These are phyloP conservation scores for Hysterium pulicare DNA, from an alignment of 2,329 filamentous ascomycete species.

Conservation along the genomic window DNA sequence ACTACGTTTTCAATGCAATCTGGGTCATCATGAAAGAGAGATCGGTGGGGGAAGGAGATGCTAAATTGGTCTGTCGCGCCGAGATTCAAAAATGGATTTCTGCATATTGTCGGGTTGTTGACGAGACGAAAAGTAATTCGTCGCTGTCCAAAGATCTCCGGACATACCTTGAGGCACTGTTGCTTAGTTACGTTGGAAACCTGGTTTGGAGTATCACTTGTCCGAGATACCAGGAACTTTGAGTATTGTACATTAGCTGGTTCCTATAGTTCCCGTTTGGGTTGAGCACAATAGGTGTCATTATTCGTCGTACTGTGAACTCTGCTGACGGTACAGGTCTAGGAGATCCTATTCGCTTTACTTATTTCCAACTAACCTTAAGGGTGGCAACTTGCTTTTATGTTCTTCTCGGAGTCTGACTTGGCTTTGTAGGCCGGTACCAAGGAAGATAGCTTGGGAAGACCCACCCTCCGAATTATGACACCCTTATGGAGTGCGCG, in stretches of 20 bases:
- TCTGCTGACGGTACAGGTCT: too few relatives aligned
- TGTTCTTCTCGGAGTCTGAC: too few relatives aligned
- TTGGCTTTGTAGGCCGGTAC: too few relatives aligned
- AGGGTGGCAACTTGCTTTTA: too few relatives aligned
- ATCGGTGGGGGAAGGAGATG: slow-evolving; percentile 21
- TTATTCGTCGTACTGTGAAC: too few relatives aligned
- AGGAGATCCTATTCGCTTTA: too few relatives aligned
- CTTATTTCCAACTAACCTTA: too few relatives aligned
- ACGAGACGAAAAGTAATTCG: slow-evolving; percentile 10
- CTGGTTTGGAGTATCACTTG: slow-evolving; percentile 36
- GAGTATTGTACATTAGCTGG: not conserved
- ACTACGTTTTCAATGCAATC: slow-evolving; percentile 38
- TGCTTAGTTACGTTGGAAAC: slow-evolving; percentile 33
- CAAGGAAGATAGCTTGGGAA: too few relatives aligned
- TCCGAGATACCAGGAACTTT: slow-evolving; percentile 27
- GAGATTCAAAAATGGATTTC: slow-evolving; percentile 21
- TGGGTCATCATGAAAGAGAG: slow-evolving; percentile 42
- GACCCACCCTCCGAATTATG: too few relatives aligned
- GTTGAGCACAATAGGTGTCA: too few relatives aligned
- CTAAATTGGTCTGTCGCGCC: slow-evolving; percentile 16
- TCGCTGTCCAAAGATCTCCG: slow-evolving; percentile 17
- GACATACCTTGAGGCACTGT: slow-evolving; percentile 28
- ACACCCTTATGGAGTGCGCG: too few relatives aligned
- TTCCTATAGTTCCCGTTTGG: too few relatives aligned
- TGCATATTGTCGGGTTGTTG: slow-evolving; percentile 13